Evolutionary conservation across 176 grass and related monocot genomes (phyloP).

Genomic region (Triticum turgidum): DNA sequence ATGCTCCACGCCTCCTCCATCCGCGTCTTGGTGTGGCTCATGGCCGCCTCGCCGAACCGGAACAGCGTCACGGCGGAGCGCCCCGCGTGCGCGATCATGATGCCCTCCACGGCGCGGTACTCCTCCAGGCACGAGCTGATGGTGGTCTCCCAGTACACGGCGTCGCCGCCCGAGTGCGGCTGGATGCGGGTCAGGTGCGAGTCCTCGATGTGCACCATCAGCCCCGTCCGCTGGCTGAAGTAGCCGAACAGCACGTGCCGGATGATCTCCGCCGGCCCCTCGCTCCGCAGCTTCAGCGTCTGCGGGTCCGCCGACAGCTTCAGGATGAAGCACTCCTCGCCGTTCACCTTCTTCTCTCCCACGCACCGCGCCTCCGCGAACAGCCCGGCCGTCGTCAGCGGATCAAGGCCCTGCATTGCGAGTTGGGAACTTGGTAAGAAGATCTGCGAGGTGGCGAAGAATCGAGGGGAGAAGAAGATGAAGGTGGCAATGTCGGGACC

Average conservation of each 20-base stretch:
- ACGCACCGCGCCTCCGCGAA: slow-evolving; percentile 90
- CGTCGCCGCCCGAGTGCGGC: slow-evolving; percentile 64
- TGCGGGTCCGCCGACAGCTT: slow-evolving; percentile 69
- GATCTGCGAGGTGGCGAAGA: not conserved
- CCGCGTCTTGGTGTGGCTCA: slow-evolving; percentile 91
- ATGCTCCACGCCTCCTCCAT: slow-evolving; percentile 98
- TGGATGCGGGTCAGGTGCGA: slow-evolving; percentile 91
- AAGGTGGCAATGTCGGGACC: slow-evolving; percentile 33
- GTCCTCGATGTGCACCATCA: slow-evolving; percentile 86
- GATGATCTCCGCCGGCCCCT: slow-evolving; percentile 90
- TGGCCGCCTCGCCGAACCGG: slow-evolving; percentile 88
- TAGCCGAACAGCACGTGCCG: slow-evolving; percentile 89
- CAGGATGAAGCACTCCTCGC: slow-evolving; percentile 98
- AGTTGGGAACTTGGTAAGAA: not conserved
- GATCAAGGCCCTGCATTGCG: slow-evolving; percentile 78
- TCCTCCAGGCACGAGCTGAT: slow-evolving; percentile 73
- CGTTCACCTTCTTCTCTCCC: slow-evolving; percentile 86
- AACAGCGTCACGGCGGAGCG: slow-evolving; percentile 77
- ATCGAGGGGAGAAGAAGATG: not conserved
- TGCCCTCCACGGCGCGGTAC: slow-evolving; percentile 76
- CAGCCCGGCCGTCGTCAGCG: slow-evolving; percentile 65
- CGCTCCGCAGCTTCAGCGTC: slow-evolving; percentile 80
- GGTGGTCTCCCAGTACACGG: slow-evolving; percentile 97
- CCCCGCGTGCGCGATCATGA: slow-evolving; percentile 85
- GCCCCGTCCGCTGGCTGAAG: slow-evolving; percentile 91